Conservation (phyloP, 2,329 filamentous ascomycete genomes). For the Calonectria pseudoreteaudii region DNA sequence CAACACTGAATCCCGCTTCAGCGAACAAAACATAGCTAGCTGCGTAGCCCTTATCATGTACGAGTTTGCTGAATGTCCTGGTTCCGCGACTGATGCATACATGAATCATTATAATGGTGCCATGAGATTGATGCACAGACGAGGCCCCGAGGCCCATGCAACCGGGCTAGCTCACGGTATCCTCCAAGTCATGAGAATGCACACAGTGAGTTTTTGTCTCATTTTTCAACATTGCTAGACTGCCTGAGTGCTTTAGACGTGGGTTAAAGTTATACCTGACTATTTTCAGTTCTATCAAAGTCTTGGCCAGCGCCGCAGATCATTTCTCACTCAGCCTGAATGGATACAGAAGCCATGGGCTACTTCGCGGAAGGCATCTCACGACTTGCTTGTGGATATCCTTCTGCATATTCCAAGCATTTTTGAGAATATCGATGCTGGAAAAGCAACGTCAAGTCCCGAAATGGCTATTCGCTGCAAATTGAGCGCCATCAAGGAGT, state of each 20-base stretch:
- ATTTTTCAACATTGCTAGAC: background rate
- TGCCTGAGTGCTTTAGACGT: background rate
- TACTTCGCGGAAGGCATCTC: background rate
- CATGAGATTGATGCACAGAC: slow-evolving; percentile 8
- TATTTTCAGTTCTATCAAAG: slow-evolving; percentile 12
- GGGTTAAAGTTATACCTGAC: background rate
- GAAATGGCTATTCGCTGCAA: background rate
- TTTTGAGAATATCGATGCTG: background rate
- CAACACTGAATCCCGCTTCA: background rate
- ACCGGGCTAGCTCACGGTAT: slow-evolving; percentile 13
- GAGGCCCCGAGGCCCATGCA: slow-evolving; percentile 9
- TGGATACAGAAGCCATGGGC: slow-evolving; percentile 21
- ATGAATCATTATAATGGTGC: slow-evolving; percentile 21
- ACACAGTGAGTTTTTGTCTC: slow-evolving; percentile 7
- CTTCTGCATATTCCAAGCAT: slow-evolving; percentile 2
- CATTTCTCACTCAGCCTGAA: slow-evolving; percentile 14
- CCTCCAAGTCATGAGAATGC: slow-evolving; percentile 20
- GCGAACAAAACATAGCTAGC: slow-evolving; percentile 17
- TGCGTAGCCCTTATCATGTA: slow-evolving; percentile 24
- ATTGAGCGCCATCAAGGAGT: background rate
- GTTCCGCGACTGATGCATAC: background rate
- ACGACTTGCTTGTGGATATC: slow-evolving; percentile 19
- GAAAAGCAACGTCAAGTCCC: background rate
- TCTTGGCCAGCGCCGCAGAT: slow-evolving; percentile 8
- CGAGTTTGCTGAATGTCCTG: slow-evolving; percentile 22